These are phyloP conservation scores for Oxalis stricta DNA, from an alignment of 441 rosid species.

Conservation along the genomic window DNA sequence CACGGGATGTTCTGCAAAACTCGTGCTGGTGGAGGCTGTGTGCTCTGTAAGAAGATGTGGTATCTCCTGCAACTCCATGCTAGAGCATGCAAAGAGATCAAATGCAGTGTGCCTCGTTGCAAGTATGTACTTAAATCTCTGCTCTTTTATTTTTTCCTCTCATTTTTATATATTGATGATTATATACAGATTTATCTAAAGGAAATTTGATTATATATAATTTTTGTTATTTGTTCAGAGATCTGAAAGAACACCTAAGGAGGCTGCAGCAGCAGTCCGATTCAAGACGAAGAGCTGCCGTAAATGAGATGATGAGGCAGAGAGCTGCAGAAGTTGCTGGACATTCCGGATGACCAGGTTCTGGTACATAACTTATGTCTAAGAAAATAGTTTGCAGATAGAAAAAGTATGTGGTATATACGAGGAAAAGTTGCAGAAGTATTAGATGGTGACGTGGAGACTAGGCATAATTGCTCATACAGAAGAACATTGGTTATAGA, in stretches of 20 bases:
- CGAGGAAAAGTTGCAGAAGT: no score
- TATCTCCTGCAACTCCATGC: constrained; percentile 97
- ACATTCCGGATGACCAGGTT: constrained; percentile 36
- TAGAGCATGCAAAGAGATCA: constrained; percentile 95
- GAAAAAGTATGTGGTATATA: no score
- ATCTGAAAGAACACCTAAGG: constrained; percentile 86
- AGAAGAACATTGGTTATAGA: no score
- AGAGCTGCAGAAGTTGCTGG: constrained; percentile 98
- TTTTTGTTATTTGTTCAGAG: constrained; percentile 34
- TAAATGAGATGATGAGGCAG: constrained; percentile 99
- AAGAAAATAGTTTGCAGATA: no score
- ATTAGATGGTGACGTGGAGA: no score
- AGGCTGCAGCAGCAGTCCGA: constrained; percentile 98
- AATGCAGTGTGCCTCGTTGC: constrained; percentile 98
- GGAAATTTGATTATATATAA: background rate
- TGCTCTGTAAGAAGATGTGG: constrained; percentile 97
- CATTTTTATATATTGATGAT: background rate
- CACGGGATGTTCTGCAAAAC: constrained; percentile 90
- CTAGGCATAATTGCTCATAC: no score
- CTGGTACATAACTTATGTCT: no score
- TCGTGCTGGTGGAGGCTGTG: constrained; percentile 96
- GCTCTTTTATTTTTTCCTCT: background rate
- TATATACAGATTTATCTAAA: no score
- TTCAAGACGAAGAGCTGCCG: constrained; percentile 97
- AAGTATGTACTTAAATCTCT: constrained; percentile 32